Evolutionary conservation across 768 basidiomycete genomes (phyloP).

Genomic region (Daedaleopsis nitida): DNA sequence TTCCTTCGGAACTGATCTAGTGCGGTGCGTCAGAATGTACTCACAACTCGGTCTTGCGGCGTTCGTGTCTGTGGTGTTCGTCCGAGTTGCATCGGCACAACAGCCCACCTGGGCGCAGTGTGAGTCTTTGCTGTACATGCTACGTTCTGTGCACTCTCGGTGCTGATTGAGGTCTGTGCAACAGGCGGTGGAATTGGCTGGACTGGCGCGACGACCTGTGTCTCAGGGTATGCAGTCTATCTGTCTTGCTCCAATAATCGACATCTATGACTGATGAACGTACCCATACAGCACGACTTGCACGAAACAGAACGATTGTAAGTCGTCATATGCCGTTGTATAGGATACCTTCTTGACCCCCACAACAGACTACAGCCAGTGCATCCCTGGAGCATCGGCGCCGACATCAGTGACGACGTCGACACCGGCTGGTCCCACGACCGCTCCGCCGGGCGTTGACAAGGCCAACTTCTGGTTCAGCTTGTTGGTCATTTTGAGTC

Average conservation of each 20-base stretch:
- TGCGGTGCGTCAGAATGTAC: not conserved
- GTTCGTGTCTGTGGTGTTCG: conserved; percentile 13
- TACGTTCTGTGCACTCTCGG: not conserved
- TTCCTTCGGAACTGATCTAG: too few relatives aligned
- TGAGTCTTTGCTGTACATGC: not conserved
- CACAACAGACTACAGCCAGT: conserved; percentile 16
- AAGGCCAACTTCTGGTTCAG: conserved; percentile 28
- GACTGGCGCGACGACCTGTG: conserved; percentile 16
- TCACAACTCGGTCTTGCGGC: conserved; percentile 11
- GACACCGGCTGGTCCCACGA: conserved; percentile 1
- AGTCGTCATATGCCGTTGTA: not conserved
- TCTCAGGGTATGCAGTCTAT: conserved; percentile 1
- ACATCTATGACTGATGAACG: not conserved
- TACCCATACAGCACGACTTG: conserved; percentile 4
- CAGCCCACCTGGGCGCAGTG: conserved; percentile 23
- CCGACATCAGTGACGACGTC: conserved; percentile 2
- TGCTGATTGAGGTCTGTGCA: not conserved
- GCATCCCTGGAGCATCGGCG: conserved; percentile 11
- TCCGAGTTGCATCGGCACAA: conserved; percentile 17
- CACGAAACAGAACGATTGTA: conserved; percentile 11
- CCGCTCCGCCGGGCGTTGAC: conserved; percentile 6
- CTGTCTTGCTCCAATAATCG: not conserved
- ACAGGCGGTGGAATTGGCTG: conserved; percentile 20
- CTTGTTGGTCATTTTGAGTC: conserved; percentile 41
- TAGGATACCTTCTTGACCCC: not conserved